phyloP scores from a whole-genome alignment of 2,329 filamentous ascomycete genomes.

The Podosphaera fusca region DNA sequence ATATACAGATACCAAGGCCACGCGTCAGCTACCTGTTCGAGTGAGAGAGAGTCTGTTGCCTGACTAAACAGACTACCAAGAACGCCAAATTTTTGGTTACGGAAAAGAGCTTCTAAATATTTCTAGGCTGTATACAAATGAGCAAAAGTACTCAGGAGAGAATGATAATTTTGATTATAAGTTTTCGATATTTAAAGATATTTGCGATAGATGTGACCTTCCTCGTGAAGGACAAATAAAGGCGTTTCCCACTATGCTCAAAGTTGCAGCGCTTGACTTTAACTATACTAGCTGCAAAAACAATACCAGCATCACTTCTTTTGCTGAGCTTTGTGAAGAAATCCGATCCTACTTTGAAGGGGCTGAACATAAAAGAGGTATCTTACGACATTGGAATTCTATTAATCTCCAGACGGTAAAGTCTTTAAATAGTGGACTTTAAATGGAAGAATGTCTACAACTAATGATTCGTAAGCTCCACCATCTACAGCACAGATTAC shows the following conservation, averaged over 20 bases:
- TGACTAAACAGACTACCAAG: no score
- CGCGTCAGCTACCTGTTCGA: no score
- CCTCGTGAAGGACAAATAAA: background rate
- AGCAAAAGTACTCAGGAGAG: background rate
- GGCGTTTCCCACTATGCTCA: background rate
- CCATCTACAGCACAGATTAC: background rate
- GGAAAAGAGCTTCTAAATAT: no score
- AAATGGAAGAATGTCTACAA: background rate
- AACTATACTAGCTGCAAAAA: background rate
- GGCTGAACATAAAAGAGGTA: background rate
- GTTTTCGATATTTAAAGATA: background rate
- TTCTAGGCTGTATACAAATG: background rate
- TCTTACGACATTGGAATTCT: background rate
- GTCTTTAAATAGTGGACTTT: background rate
- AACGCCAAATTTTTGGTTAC: no score
- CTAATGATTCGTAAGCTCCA: background rate
- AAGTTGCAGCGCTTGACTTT: background rate
- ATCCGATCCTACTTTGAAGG: background rate
- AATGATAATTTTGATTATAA: background rate
- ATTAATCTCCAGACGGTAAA: background rate
- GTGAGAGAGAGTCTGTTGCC: no score
- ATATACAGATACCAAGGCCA: no score
- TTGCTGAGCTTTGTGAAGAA: background rate
- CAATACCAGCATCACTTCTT: background rate
- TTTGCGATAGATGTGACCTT: background rate